Base-by-base conservation (phyloP, 2,329 filamentous ascomycete species). In the Didymosphaeria variabile region DNA sequence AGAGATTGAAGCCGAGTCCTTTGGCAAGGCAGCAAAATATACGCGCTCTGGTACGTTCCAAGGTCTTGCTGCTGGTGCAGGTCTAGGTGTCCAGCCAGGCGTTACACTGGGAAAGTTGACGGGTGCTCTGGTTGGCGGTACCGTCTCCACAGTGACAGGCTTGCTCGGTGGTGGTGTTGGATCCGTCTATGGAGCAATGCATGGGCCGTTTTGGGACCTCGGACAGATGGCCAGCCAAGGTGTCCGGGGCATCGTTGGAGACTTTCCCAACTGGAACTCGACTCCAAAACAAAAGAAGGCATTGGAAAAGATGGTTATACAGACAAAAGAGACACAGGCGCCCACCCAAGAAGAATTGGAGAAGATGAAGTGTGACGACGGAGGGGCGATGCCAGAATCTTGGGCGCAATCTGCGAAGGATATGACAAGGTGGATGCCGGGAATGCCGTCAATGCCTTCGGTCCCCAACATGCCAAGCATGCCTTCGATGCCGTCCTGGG, bases 21-120 rank as follows among this genome's bases (percentile, higher is more conserved):
- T 80, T 54, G 77, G 77, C 34, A 80, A 80, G 58, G 76, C 77
- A 23, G 78, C 78, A 17, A 79, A 80, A 40, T 80, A 80, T 31
- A 74, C 75, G 2, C 75, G 72, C 31, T 76, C 76, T 0, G 78
- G 78, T 23, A 69, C 77, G 4, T 80, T 80, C 58, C 78, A 80
- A 59, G 78, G 78, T 0, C 71, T 80, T 3, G 74, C 76, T 12
- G 77, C 77, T 52, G 78, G 78, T 12, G 77, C 76, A 19, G 78
- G 78, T 6, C 55, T 80, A 15, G 78, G 78, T 26, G 72, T 77
- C 17, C 69, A 73, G 34, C 73, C 75, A 21, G 76, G 76, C 36
- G 74, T 76, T 1, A 76, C 72, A 0, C 58, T 79, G 1, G 76
- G 76, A 8, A 75, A 76, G 46, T 8, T 79, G 9, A 79, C 76